Conservation (phyloP, 2,329 filamentous ascomycete genomes). For the Ophiognomonia clavigignenti-juglandacearum region DNA sequence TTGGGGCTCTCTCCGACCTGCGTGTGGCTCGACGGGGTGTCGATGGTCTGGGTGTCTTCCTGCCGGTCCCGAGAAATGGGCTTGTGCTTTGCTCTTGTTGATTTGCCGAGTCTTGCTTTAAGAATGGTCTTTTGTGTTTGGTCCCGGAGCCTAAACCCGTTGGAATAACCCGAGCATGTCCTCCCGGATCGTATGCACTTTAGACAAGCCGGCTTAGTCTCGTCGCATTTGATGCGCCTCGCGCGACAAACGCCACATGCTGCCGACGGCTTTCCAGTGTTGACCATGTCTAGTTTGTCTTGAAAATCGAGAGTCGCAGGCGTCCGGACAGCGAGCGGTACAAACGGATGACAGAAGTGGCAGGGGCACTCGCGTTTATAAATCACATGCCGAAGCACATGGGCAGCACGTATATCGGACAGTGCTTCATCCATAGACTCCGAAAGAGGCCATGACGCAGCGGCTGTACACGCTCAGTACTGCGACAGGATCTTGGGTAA, state of each 20-base stretch:
- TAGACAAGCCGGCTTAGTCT: constrained; percentile 14
- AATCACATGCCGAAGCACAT: too few species aligned
- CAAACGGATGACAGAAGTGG: not conserved
- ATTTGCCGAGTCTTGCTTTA: constrained; percentile 8
- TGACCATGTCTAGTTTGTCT: constrained; percentile 2
- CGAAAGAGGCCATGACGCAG: too few species aligned
- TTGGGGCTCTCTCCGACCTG: too few species aligned
- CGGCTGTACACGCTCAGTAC: too few species aligned
- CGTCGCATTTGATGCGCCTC: constrained; percentile 14
- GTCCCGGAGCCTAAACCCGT: constrained; percentile 6
- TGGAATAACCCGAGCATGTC: constrained; percentile 9
- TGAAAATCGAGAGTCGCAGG: not conserved
- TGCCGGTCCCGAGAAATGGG: too few species aligned
- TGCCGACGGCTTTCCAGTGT: constrained; percentile 10
- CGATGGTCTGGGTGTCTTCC: too few species aligned
- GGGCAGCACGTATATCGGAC: too few species aligned
- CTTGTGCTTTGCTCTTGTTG: not conserved
- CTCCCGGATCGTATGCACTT: constrained; percentile 10
- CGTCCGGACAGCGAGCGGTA: not conserved
- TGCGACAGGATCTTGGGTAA: too few species aligned
- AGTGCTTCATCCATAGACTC: too few species aligned
- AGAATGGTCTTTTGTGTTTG: constrained; percentile 10
- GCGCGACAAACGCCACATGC: constrained; percentile 12
- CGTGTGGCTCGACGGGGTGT: too few species aligned
- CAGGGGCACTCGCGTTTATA: not conserved